These are phyloP conservation scores for Persicaria maculosa DNA, from an alignment of 148 eudicot species.

Conservation along the genomic window DNA sequence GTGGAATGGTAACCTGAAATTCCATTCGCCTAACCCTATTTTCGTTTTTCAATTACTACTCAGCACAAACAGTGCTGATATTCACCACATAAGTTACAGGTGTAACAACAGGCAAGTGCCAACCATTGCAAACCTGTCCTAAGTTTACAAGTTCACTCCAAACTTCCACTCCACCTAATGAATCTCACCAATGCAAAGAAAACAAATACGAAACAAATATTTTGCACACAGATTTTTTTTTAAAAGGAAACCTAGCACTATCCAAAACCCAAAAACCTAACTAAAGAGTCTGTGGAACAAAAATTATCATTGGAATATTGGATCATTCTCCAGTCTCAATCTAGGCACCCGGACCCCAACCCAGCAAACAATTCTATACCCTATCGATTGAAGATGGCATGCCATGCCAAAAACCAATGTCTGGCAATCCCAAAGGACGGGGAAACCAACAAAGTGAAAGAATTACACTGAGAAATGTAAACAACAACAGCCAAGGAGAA, in stretches of 20 bases:
- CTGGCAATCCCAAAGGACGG: no score
- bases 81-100: neutral
- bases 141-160: neutral
- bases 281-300: no score
- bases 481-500: neutral
- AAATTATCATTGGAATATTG: no score
- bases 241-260: neutral
- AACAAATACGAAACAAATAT: neutral
- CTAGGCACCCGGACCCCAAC: no score
- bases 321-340: no score
- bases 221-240: neutral
- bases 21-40: neutral
- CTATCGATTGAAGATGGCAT: no score
- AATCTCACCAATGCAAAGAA: neutral
- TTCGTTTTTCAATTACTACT: neutral
- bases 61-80: neutral
- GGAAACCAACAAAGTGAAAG: neutral
- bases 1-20: neutral
- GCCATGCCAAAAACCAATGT: no score
- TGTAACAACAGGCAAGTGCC: neutral
- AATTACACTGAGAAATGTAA: neutral
- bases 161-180: neutral
- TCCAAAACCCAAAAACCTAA: neutral
- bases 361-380: no score
- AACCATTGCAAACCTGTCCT: no score